Base-by-base conservation (phyloP, 805 yeast genomes). In the Metschnikowia koreensis region DNA sequence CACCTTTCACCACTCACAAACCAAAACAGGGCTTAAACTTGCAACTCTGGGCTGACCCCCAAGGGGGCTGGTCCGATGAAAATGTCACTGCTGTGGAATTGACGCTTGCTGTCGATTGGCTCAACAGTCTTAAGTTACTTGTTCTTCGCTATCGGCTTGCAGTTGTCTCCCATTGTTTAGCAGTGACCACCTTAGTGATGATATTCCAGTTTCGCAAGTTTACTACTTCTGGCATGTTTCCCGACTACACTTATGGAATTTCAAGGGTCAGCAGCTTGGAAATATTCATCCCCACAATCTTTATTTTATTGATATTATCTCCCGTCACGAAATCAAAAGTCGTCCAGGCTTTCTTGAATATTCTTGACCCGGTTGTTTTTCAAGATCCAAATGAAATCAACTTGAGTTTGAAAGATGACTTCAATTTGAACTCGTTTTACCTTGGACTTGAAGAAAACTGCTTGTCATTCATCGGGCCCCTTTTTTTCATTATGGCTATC, bases 101-200 rank as follows among this genome's bases (percentile, higher is more conserved):
- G 12, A 65, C 66, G 17, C 47, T 80, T 36, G 62, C 73, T 7
- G 70, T 88, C 13, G 86, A 87, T 65, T 66, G 82, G 63, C 59
- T 79, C 42, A 74, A 77, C 31, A 85, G 93, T 38, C 67, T 92
- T 53, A 86, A 84, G 51, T 75, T 87, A 56, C 68, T 92, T 44
- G 85, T 88, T 5, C 73, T 91, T 58, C 75, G 96, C 50, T 93
- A 87, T 66, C 77, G 99, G 61, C 76, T 93, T 12, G 82, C 88
- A 1, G 71, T 87, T 39, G 85, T 88, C 4, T 77, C 91, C 1
- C 77, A 87, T 48, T 91, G 96, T 3, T 73, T 86, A 1, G 81
- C 82, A 38, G 71, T 87, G 15, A 76, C 84, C 1, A 67, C 82
- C 0, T 51, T 81, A 15, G 78, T 80, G 0, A 57, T 86, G 42